phyloP scores from a whole-genome alignment of 257 asterid species.

The Haberlea rhodopensis region DNA sequence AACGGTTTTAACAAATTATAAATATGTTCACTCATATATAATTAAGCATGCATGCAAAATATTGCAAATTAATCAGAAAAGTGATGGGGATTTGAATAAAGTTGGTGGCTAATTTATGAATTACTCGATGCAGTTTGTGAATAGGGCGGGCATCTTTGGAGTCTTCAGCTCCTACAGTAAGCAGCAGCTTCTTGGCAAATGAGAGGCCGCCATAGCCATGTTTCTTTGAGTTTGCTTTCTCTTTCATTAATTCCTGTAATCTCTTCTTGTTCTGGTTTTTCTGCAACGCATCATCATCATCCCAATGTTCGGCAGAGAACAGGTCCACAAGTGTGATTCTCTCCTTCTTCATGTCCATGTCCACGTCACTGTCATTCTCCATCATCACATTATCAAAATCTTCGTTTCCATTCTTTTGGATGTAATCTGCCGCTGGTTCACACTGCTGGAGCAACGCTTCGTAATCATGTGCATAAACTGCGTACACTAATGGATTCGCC shows the following conservation, averaged over 20 bases:
- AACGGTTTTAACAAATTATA: not conserved
- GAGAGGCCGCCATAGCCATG: constrained; percentile 21
- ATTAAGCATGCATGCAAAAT: not conserved
- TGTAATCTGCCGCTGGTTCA: not conserved
- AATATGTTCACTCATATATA: not conserved
- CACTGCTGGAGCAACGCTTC: not conserved
- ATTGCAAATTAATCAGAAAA: no score
- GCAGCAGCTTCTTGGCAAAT: constrained; percentile 33
- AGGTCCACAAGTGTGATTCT: constrained; percentile 70
- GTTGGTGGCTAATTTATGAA: not conserved
- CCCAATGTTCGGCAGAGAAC: constrained; percentile 42
- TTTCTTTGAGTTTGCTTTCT: constrained; percentile 18
- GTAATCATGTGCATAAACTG: constrained; percentile 14
- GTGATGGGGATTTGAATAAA: not conserved
- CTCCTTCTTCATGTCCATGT: constrained; percentile 29
- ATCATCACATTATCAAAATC: constrained; percentile 21
- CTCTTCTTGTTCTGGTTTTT: not conserved
- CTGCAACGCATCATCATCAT: constrained; percentile 1
- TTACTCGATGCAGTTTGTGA: constrained; percentile 49
- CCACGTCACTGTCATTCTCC: not conserved
- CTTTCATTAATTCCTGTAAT: not conserved
- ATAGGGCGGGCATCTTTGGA: constrained; percentile 44
- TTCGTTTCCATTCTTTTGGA: not conserved
- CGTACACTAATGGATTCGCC: constrained; percentile 28
- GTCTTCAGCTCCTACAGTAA: constrained; percentile 16